Evolutionary conservation across 208 protist species (phyloP), one percentile per base, ranked within the genome.

Genomic region (Trypanosoma cruzi): DNA sequence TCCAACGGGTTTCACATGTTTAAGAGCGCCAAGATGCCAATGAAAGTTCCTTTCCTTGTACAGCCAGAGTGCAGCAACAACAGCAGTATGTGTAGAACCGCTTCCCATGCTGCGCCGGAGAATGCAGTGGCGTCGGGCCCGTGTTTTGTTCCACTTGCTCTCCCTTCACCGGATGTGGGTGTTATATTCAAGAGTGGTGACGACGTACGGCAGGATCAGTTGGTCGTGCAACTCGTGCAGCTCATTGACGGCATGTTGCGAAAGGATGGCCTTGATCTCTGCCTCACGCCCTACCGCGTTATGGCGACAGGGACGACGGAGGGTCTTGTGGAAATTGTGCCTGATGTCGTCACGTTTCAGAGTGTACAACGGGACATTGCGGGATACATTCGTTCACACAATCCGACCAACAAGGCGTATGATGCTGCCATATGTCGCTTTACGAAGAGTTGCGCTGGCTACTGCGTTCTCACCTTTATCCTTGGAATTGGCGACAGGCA

Each of bases 381-480:
- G 26, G 71, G 79, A 40, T 92, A 90, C 54, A 79, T 95, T 59
- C 88, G 84, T 1, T 61, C 69, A 29, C 78, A 96, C 67, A 92
- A 98, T 79, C 68, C 84, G 16, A 91, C 86, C n/a, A 37, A 73
- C 24, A 80, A 84, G 64, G 63, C 50, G 37, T 77, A 90, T 36
- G 77, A 76, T 0, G 77, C 84, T 31, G 93, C 93, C 28, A 84
- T 98, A 79, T 90, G 97, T 62, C 98, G 87, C 34, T 99, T 98
- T 84, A 93, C 98, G 29, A 93, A 91, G 64, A 99, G 96, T 83
- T 98, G 96, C 71, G 98, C 97, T 20, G 98, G 97, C 34, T 99
- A 99, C 84, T 97, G 86, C 73, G 96, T 99, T 22, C 93, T 99
- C 73, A 99, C 97, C 5, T 99, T 98, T 77, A 93, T 99, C 37